A percentile compares a stretch with the other conserved stretches of the same genome.
Evolutionary conservation across 108 stramenopile genomes (phyloP).

Genomic region (Schizochytrium sp.): DNA sequence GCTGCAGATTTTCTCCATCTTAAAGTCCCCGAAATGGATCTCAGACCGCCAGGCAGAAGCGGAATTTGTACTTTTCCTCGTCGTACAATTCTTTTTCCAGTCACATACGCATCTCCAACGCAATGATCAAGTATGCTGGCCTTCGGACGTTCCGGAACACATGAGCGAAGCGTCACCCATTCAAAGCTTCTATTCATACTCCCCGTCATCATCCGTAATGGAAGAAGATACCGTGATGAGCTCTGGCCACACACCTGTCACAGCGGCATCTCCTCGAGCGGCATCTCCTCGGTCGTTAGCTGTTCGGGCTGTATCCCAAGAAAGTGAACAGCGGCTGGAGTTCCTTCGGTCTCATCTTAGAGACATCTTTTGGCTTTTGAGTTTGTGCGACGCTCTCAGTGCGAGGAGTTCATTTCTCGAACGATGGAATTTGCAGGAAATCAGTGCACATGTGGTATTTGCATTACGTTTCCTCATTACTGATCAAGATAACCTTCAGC

Average conservation of each 20-base stretch:
- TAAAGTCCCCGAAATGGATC: not conserved
- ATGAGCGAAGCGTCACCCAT: not conserved
- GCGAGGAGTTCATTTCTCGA: not conserved
- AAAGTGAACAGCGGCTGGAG: conserved; percentile 23
- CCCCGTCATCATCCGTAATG: not conserved
- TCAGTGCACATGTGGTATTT: not conserved
- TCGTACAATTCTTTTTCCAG: conserved; percentile 1
- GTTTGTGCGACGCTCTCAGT: not conserved
- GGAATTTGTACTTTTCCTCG: conserved; percentile 25
- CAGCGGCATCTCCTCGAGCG: not conserved
- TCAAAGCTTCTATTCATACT: not conserved
- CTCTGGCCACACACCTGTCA: not conserved
- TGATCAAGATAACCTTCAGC: not conserved
- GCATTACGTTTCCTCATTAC: conserved; percentile 9
- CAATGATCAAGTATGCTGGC: conserved; percentile 18
- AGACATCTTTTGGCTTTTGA: conserved; percentile 41
- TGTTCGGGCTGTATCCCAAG: not conserved
- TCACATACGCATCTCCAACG: not conserved
- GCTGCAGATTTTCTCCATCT: conserved; percentile 7
- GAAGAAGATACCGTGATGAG: not conserved
- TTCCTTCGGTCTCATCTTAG: not conserved
- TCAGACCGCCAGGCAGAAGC: conserved; percentile 17
- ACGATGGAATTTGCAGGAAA: not conserved
- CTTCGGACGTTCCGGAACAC: not conserved
- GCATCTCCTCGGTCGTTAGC: conserved; percentile 21